Evolutionary conservation across 2,329 filamentous ascomycete genomes (phyloP), one percentile per base, ranked within the genome.

Genomic region (Phialophora chinensis): DNA sequence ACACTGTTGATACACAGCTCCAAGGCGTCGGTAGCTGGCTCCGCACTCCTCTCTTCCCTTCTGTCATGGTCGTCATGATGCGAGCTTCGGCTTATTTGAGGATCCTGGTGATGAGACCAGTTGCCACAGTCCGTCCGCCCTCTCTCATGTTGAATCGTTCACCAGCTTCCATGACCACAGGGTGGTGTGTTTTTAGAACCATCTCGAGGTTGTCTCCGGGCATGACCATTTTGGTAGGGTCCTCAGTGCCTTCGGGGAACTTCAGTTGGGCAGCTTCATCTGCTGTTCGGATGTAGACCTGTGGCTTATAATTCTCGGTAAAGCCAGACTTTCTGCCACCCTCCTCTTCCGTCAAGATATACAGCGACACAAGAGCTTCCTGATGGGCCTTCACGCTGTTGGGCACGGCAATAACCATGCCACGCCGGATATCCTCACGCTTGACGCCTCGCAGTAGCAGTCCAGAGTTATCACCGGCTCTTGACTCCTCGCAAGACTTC

Each of bases 191-290:
- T 75, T 90, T 88, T 79, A 93, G 91, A 72, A 95, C 84, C 93
- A 99, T 97, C 86, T 99, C 95, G 73, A 97, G 88, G 82, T 99
- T 99, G 87, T 99, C 95, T 80, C 95, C 95, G 60, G 95, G 95
- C 93, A 97, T 96, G 81, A 97, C 90, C 84, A 93, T 91, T 86
- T 92, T 93, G 80, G 82, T 83, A 71, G 85, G 81, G 74, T 94
- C 90, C 79, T 90, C 89, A 69, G 86, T 90, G 69, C 90, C 91
- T 75, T 95, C 93, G 62, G 93, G 92, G 90, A 94, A 97, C 78
- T 85, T 88, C 75, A 99, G 87, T 65, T 90, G 85, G 76, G 91
- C 90, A 64, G 88, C 83, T 79, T 90, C 88, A 75, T 90, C 87
- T 81, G 94, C 92, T 73, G 95, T 98, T 77, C 95, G 91, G 79